Percentiles rank a stretch among this genome's conserved stretches.
Conservation (phyloP, 805 yeast species). For the Lipomyces lipofer region DNA sequence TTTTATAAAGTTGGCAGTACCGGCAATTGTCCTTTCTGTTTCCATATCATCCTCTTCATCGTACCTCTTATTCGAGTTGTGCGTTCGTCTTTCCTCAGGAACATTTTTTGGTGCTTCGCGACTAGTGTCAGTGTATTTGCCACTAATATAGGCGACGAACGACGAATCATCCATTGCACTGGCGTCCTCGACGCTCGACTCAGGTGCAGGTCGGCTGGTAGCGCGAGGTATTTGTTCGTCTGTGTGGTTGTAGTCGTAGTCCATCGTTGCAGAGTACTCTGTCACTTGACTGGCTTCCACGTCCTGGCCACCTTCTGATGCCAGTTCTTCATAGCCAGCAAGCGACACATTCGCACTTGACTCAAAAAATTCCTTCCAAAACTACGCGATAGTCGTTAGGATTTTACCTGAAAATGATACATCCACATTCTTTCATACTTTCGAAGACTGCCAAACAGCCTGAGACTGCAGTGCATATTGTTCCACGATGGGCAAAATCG, state of each 20-base stretch:
- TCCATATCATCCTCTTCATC: slow-evolving; percentile 24
- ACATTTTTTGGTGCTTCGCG: no score
- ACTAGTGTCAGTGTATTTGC: not conserved
- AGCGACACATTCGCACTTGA: slow-evolving; percentile 68
- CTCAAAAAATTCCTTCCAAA: slow-evolving; percentile 80
- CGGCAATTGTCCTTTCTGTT: slow-evolving; percentile 17
- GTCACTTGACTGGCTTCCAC: not conserved
- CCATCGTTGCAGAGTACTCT: slow-evolving; percentile 20
- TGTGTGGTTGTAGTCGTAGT: slow-evolving; percentile 13
- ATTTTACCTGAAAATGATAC: not conserved
- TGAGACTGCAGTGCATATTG: slow-evolving; percentile 59
- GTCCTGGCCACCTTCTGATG: slow-evolving; percentile 1
- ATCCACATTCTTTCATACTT: slow-evolving; percentile 16
- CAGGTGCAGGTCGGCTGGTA: not conserved
- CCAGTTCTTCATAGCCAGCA: slow-evolving; percentile 50
- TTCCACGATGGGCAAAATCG: slow-evolving; percentile 66
- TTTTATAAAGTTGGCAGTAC: slow-evolving; percentile 19
- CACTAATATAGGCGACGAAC: slow-evolving; percentile 9
- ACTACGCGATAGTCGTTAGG: slow-evolving; percentile 37
- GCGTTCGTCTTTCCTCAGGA: no score
- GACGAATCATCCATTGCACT: slow-evolving; percentile 5
- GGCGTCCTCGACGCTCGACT: not conserved
- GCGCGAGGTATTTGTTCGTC: not conserved
- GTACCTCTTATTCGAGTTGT: slow-evolving; percentile 5
- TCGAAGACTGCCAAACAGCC: slow-evolving; percentile 53